Percentiles rank a stretch among this genome's conserved stretches.
Conservation (phyloP, 208 protist species). For the Crithidia sp. region DNA sequence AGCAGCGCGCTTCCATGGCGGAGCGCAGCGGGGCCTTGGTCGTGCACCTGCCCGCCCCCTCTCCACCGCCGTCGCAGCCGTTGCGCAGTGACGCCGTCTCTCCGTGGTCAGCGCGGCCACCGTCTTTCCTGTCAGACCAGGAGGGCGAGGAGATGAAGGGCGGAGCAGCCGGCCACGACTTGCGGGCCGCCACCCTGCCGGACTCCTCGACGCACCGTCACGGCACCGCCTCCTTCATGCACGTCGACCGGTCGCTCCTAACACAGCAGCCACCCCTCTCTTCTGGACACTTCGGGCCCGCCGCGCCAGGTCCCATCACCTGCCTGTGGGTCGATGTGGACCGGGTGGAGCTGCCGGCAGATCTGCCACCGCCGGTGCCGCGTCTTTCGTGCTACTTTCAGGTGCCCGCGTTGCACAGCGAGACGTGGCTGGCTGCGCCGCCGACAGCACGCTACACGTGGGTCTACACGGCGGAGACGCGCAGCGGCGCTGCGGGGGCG, state of each 20-base stretch:
- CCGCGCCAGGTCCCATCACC: neutral
- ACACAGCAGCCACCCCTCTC: constrained; percentile 5
- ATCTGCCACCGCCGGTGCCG: constrained; percentile 48
- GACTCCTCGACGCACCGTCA: neutral
- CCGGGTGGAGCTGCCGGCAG: constrained; percentile 62
- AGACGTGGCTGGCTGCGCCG: constrained; percentile 76
- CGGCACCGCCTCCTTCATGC: constrained; percentile 21
- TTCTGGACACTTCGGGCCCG: neutral
- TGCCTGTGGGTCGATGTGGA: constrained; percentile 60
- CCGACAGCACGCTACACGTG: constrained; percentile 68
- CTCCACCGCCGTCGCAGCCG: constrained; percentile 21
- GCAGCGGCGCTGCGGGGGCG: constrained; percentile 23
- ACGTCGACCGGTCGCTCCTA: constrained; percentile 33
- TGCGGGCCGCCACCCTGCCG: neutral
- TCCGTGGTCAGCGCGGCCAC: constrained; percentile 7
- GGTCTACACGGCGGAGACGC: constrained; percentile 48
- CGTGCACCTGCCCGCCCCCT: constrained; percentile 34
- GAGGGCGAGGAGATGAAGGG: neutral
- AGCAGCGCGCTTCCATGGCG: constrained; percentile 17
- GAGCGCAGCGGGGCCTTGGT: constrained; percentile 22
- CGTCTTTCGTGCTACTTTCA: constrained; percentile 83
- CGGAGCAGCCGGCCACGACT: neutral
- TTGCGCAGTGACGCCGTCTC: constrained; percentile 1
- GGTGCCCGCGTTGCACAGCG: constrained; percentile 42
- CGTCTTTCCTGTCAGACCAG: neutral